A percentile compares a stretch with the other conserved stretches of the same genome.
phyloP scores from a whole-genome alignment of 176 grass and related monocot genomes.

The Elaeis guineensis region DNA sequence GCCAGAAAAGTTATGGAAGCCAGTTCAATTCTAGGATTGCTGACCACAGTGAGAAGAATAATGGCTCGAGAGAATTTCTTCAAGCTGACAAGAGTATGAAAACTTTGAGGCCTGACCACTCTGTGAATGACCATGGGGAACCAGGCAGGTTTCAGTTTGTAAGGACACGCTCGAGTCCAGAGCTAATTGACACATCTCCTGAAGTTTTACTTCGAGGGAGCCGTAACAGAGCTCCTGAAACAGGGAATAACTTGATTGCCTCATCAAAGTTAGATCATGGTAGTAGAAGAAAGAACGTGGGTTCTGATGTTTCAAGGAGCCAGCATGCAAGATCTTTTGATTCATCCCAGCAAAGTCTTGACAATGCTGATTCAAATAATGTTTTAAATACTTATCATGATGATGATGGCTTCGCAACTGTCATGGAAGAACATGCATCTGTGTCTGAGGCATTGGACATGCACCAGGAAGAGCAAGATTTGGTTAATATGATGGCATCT shows the following conservation, averaged over 20 bases:
- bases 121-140: constrained; percentile 36
- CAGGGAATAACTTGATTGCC: constrained; percentile 15
- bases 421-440: constrained; percentile 57
- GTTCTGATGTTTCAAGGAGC: constrained; percentile 37
- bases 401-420: constrained; percentile 44
- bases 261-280: constrained; percentile 36
- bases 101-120: constrained; percentile 29
- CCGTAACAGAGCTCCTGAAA: constrained; percentile 29
- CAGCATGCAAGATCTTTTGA: constrained; percentile 60
- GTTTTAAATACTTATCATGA: constrained; percentile 50
- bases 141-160: constrained; percentile 55
- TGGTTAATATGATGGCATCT: constrained; percentile 69
- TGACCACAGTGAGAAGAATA: constrained; percentile 56
- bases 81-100: constrained; percentile 43
- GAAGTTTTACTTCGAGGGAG: constrained; percentile 46
- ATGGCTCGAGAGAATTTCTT: constrained; percentile 35
- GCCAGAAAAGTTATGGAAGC: constrained; percentile 30
- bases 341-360: constrained; percentile 43
- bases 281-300: constrained; percentile 44
- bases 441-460: constrained; percentile 56
- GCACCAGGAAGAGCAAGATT: constrained; percentile 59
- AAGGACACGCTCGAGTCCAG: constrained; percentile 77
- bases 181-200: constrained; percentile 56
- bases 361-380: constrained; percentile 53
- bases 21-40: constrained; percentile 33